Percentiles rank a stretch among this genome's conserved stretches.
Evolutionary conservation across 2,329 filamentous ascomycete species (phyloP).

Genomic region (Diaporthe eres): DNA sequence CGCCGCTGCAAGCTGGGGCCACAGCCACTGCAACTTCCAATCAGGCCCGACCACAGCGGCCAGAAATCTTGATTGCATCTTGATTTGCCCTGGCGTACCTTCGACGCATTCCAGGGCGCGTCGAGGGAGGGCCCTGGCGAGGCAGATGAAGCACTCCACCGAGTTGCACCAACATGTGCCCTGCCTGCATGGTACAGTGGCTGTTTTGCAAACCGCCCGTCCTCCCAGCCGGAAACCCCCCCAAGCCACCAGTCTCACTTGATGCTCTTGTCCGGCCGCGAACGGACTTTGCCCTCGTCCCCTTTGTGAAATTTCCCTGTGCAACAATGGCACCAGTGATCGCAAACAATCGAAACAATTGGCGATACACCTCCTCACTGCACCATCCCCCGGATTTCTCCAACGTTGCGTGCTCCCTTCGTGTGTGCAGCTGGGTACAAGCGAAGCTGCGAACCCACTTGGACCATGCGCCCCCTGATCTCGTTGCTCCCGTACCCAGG

Average conservation of each 20-base stretch:
- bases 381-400: not conserved
- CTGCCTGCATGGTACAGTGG: not conserved
- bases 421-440: not conserved
- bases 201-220: conserved; percentile 4
- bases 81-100: not conserved
- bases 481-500: not conserved
- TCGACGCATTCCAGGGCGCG: not conserved
- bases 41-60: not conserved
- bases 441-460: not conserved
- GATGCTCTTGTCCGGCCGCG: not conserved
- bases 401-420: not conserved
- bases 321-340: not conserved
- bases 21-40: conserved; percentile 13
- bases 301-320: not conserved
- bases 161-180: not conserved
- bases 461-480: not conserved
- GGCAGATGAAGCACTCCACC: conserved; percentile 20
- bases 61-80: not conserved
- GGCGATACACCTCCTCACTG: not conserved
- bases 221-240: not conserved
- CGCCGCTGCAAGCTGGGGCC: not conserved
- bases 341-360: conserved; percentile 22
- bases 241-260: conserved; percentile 30
- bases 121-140: conserved; percentile 16
- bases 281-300: conserved; percentile 9